phyloP scores from a whole-genome alignment of 768 basidiomycete species.

The Fibroporia radiculosa region DNA sequence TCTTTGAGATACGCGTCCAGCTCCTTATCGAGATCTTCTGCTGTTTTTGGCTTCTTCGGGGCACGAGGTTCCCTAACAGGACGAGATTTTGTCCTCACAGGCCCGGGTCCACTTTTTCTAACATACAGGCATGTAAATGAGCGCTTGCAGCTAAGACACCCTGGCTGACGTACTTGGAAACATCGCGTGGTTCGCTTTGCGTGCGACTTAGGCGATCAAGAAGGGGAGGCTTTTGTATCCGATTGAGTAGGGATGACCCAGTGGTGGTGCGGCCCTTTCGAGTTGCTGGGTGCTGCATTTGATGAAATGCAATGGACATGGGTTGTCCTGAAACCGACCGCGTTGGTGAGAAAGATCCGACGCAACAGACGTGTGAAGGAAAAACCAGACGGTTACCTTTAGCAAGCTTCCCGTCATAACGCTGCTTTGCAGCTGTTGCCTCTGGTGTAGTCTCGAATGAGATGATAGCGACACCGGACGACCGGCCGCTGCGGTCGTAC shows the following conservation, averaged over 20 bases:
- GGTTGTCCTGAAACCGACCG: conserved; percentile 77
- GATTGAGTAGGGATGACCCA: conserved; percentile 59
- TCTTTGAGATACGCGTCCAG: conserved; percentile 82
- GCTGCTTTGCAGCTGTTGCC: conserved; percentile 76
- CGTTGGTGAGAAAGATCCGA: no score
- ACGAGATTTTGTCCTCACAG: conserved; percentile 29
- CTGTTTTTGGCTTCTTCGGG: conserved; percentile 53
- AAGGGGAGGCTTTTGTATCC: conserved; percentile 70
- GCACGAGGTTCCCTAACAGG: conserved; percentile 20
- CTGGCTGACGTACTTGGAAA: not conserved
- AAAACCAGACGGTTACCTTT: conserved; percentile 52
- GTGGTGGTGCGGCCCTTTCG: conserved; percentile 32
- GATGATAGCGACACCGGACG: conserved; percentile 74
- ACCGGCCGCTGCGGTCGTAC: conserved; percentile 96
- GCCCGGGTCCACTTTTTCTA: conserved; percentile 21
- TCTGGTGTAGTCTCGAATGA: conserved; percentile 73
- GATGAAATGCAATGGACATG: conserved; percentile 63
- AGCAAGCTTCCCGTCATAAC: conserved; percentile 79
- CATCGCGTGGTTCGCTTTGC: conserved; percentile 13
- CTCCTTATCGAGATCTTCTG: conserved; percentile 81
- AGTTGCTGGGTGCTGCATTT: conserved; percentile 25
- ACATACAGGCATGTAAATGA: conserved; percentile 2
- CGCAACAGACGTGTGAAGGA: not conserved
- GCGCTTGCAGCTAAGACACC: not conserved
- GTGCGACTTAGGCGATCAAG: conserved; percentile 53